Evolutionary conservation across 768 basidiomycete genomes (phyloP).

Genomic region (Auricularia heimuer): DNA sequence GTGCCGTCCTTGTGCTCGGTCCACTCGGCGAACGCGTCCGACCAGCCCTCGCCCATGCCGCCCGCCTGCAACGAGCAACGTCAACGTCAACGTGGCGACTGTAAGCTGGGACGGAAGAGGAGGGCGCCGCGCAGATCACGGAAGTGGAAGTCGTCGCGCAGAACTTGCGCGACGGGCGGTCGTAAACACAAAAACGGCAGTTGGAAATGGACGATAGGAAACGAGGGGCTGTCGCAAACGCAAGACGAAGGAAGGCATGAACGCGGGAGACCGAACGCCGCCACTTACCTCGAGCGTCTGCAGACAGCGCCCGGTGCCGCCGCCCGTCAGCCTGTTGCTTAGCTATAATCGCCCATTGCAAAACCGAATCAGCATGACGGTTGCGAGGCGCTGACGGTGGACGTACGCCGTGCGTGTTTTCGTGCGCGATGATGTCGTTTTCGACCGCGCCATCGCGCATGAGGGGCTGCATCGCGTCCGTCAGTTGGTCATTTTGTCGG

Average conservation of each 20-base stretch:
- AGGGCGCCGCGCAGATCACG: too few relatives aligned
- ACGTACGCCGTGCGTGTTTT: constrained; percentile 32
- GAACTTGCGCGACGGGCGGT: too few relatives aligned
- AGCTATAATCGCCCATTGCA: constrained; percentile 10
- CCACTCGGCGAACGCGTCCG: constrained; percentile 11
- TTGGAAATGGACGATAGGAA: too few relatives aligned
- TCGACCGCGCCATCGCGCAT: constrained; percentile 55
- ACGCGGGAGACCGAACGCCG: too few relatives aligned
- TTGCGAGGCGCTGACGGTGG: not conserved
- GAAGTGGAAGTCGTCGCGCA: too few relatives aligned
- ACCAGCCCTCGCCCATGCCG: constrained; percentile 63
- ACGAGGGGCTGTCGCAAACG: too few relatives aligned
- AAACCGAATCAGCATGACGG: not conserved
- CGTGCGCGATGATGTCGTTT: constrained; percentile 44
- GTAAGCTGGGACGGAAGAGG: too few relatives aligned
- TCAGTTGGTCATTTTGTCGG: constrained; percentile 13
- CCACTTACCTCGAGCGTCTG: constrained; percentile 37
- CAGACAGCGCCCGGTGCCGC: constrained; percentile 48
- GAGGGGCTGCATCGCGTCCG: constrained; percentile 25
- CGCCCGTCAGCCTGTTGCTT: constrained; percentile 41
- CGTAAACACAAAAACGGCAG: too few relatives aligned
- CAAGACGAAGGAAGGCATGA: too few relatives aligned
- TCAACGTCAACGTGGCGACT: too few relatives aligned
- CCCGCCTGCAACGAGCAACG: constrained; percentile 24
- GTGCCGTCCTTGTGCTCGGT: constrained; percentile 32